A percentile compares a stretch with the other conserved stretches of the same genome.
Evolutionary conservation across 805 yeast genomes (phyloP).

Genomic region (Nakazawaea sp.): DNA sequence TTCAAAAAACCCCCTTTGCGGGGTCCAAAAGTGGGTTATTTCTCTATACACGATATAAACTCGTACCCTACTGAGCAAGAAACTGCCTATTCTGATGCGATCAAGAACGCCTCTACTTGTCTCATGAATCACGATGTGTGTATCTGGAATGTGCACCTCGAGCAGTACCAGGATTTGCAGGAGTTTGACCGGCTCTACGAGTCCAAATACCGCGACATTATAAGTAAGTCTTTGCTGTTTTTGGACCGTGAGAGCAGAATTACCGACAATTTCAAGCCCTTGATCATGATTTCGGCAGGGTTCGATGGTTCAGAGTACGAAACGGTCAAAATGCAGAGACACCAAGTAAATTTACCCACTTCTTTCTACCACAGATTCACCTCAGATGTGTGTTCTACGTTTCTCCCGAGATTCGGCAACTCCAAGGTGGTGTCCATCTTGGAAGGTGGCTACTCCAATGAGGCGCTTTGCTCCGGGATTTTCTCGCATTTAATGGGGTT

Average conservation of each 20-base stretch:
- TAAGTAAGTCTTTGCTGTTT: conserved; percentile 62
- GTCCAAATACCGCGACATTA: conserved; percentile 50
- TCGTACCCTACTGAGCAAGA: conserved; percentile 82
- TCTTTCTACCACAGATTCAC: conserved; percentile 70
- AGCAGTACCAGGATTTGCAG: conserved; percentile 53
- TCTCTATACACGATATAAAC: conserved; percentile 78
- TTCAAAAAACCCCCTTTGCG: conserved; percentile 32
- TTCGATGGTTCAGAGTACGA: conserved; percentile 85
- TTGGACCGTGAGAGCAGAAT: conserved; percentile 31
- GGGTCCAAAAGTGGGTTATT: conserved; percentile 68
- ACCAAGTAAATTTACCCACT: conserved; percentile 75
- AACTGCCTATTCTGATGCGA: conserved; percentile 62
- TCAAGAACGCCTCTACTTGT: conserved; percentile 75
- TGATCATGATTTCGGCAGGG: conserved; percentile 78
- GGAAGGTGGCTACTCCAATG: conserved; percentile 86
- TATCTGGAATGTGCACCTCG: conserved; percentile 80
- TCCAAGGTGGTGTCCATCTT: conserved; percentile 62
- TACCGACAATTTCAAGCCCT: conserved; percentile 34
- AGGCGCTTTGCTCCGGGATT: conserved; percentile 72
- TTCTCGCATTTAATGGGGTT: conserved; percentile 74
- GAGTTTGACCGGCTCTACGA: conserved; percentile 62
- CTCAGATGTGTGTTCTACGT: conserved; percentile 52
- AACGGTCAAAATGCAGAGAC: conserved; percentile 79
- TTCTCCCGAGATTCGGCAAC: conserved; percentile 31
- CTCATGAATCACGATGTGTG: conserved; percentile 69